Percentiles rank a stretch among this genome's conserved stretches.
Evolutionary conservation across 1,284 basidiomycete genomes (phyloP).

Genomic region (Microbotryum scabiosae): DNA sequence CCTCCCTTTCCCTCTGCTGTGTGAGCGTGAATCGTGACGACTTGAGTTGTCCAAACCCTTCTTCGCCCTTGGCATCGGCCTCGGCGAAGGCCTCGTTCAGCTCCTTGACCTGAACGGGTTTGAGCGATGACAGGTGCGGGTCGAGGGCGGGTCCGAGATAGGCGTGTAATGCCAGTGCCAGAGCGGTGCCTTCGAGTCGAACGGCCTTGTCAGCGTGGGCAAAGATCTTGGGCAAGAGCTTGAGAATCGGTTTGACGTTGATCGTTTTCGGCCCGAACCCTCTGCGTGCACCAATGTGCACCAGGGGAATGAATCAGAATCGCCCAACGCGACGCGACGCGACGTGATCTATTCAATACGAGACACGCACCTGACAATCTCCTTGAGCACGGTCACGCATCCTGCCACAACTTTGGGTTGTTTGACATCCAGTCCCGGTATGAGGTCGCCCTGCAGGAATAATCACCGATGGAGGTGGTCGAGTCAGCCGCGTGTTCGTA

Average conservation of each 20-base stretch:
- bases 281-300: constrained; percentile 49
- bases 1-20: constrained; percentile 56
- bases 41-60: constrained; percentile 69
- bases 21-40: constrained; percentile 71
- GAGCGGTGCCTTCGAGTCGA: constrained; percentile 75
- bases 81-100: constrained; percentile 80
- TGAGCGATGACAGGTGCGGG: constrained; percentile 80
- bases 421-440: constrained; percentile 79
- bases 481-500: not conserved
- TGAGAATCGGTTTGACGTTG: constrained; percentile 67
- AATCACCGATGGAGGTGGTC: not conserved
- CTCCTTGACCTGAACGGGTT: constrained; percentile 97
- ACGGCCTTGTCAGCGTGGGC: constrained; percentile 93
- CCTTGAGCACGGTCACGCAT: constrained; percentile 68
- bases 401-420: constrained; percentile 91
- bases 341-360: too few relatives aligned
- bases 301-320: not conserved
- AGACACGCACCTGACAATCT: constrained; percentile 54
- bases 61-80: constrained; percentile 65
- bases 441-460: constrained; percentile 58
- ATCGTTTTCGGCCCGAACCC: constrained; percentile 71
- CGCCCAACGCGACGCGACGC: too few relatives aligned
- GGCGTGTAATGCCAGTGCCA: constrained; percentile 72
- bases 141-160: constrained; percentile 80
- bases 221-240: constrained; percentile 85